phyloP scores from a whole-genome alignment of 306 rosid species.

The Prunus mongolica region DNA sequence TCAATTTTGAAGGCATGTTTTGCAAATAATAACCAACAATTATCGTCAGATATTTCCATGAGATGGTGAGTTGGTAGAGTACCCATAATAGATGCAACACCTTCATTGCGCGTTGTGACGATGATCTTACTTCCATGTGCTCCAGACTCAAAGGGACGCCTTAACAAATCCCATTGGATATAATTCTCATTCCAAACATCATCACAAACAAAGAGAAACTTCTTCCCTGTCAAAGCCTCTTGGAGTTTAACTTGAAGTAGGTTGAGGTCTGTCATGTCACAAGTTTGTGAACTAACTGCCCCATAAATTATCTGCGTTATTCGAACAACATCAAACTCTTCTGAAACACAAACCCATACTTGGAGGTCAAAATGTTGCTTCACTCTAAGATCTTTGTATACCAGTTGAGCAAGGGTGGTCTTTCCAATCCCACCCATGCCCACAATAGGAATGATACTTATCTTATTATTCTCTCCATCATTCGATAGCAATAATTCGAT shows the following conservation, averaged over 20 bases:
- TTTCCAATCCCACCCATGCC: not conserved
- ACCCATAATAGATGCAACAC: not conserved
- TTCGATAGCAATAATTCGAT: not conserved
- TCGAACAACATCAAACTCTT: not conserved
- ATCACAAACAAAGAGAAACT: not conserved
- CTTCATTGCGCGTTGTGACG: conserved; percentile 4
- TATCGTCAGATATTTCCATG: not conserved
- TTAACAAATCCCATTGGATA: not conserved
- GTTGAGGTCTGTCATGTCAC: not conserved
- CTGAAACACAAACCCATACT: not conserved
- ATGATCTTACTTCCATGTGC: conserved; percentile 5
- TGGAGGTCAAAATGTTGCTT: not conserved
- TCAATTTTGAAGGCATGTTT: not conserved
- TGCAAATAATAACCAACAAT: conserved; percentile 4
- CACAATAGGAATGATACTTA: not conserved
- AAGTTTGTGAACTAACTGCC: not conserved
- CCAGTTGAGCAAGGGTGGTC: not conserved
- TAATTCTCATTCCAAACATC: conserved; percentile 8
- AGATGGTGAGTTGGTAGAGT: not conserved
- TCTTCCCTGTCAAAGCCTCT: not conserved
- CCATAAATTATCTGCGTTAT: not conserved
- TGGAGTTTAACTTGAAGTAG: not conserved
- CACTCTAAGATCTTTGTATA: not conserved
- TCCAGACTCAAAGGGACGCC: not conserved
- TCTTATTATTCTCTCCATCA: not conserved